Base-by-base conservation (phyloP, 148 eudicot species). In the Fagopyrum homotropicum region DNA sequence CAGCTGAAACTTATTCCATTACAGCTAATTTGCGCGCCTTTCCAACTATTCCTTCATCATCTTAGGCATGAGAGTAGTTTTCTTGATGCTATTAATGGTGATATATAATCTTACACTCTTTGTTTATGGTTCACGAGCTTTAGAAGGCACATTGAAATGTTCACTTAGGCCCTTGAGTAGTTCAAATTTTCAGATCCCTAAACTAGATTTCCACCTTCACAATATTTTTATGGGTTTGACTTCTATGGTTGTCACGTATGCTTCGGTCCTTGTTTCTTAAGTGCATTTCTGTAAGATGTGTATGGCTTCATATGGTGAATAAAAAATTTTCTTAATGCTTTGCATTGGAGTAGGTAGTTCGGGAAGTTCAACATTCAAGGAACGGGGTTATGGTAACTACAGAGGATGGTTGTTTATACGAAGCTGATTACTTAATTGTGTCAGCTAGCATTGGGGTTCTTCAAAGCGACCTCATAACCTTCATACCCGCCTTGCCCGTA, bases 381-480 rank as follows among this genome's bases (percentile, higher is more conserved):
- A 84, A 83, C 79, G 85, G 93, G 72, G 87, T 91, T 57, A 70
- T 61, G 45, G 84, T 93, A 80, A 88, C 73, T 64, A 90, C 96
- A 69, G 98, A 93, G 83, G 98, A 90, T 81, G 92, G 90, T 75
- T 88, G 69, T 77, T 77, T 82, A 76, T 93, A 89, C 83, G 88
- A 88, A 78, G 90, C 96, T 83, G 79, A 83, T 83, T 90, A 90
- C 83, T 80, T 89, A 16, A 83, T 93, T 79, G 83, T 93, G 88
- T 89, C 98, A 0, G 89, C 82, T 79, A 90, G 96, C 81, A 89
- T 93, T 76, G 98, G 98, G 40, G 98, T 93, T 75, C 98, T 93
- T 77, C 96, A 93, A 86, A 93, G 96, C 80, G 60, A 87, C 81
- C 88, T 93, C 44, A 88, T 93, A 78, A 83, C 92, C 82, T 89